These are phyloP conservation scores for Fusarium tricinctum DNA, from an alignment of 2,329 filamentous ascomycete species.

Conservation along the genomic window DNA sequence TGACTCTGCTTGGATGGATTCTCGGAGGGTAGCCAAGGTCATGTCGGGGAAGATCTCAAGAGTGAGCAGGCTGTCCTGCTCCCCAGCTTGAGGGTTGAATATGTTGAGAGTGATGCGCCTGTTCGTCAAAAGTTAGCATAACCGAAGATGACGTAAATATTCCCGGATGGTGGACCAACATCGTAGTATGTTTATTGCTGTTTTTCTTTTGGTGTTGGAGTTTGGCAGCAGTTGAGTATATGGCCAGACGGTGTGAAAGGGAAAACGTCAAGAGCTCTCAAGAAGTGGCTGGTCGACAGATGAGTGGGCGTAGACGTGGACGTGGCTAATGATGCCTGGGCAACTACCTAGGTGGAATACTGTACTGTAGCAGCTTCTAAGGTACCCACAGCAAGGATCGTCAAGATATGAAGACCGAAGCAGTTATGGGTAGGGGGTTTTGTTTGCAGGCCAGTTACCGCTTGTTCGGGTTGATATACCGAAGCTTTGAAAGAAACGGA, in stretches of 20 bases:
- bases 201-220: slow-evolving; percentile 3
- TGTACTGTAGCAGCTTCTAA: slow-evolving; percentile 14
- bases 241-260: slow-evolving; percentile 3
- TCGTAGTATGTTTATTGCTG: slow-evolving; percentile 26
- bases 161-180: slow-evolving; percentile 37
- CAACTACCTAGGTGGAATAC: background rate
- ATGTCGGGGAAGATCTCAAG: slow-evolving; percentile 87
- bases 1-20: slow-evolving; percentile 87
- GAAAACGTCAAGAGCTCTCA: slow-evolving; percentile 15
- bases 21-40: slow-evolving; percentile 87
- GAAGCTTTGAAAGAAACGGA: slow-evolving; percentile 2
- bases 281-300: slow-evolving; percentile 37
- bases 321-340: slow-evolving; percentile 9
- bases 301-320: slow-evolving; percentile 16
- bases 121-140: slow-evolving; percentile 36
- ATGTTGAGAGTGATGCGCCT: slow-evolving; percentile 93
- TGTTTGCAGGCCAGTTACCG: background rate
- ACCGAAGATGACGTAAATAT: slow-evolving; percentile 23
- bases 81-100: slow-evolving; percentile 76
- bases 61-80: slow-evolving; percentile 81
- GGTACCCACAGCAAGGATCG: slow-evolving; percentile 16
- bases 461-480: background rate
- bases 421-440: background rate
- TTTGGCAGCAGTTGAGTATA: slow-evolving; percentile 1
- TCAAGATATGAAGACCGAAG: slow-evolving; percentile 1